phyloP scores from a whole-genome alignment of 352 stramenopile genomes.

The Pythium plurisporium region DNA sequence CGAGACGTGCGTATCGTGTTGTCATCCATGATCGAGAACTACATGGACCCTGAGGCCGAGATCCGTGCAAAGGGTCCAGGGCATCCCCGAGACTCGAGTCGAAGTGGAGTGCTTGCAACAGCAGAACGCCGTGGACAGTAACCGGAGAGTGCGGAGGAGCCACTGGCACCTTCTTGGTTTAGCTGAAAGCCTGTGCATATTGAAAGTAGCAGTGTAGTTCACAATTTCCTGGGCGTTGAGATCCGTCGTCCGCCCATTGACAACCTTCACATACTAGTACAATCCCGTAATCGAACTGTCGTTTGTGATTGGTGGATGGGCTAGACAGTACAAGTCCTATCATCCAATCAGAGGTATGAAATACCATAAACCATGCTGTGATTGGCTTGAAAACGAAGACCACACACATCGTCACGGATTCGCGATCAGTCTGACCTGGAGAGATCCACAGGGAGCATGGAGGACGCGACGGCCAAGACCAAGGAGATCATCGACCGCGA shows the following conservation, averaged over 20 bases:
- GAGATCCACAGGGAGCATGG: conserved; percentile 28
- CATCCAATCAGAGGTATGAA: background rate
- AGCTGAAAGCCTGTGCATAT: too few relatives aligned
- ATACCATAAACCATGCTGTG: too few relatives aligned
- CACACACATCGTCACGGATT: background rate
- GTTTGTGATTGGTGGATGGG: background rate
- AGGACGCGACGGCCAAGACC: conserved; percentile 42
- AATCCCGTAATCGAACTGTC: too few relatives aligned
- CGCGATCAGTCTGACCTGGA: background rate
- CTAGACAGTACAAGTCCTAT: background rate
- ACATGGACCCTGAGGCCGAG: conserved; percentile 15
- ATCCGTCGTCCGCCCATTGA: too few relatives aligned
- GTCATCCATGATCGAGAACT: conserved; percentile 44
- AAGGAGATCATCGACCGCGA: conserved; percentile 63
- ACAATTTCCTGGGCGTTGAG: too few relatives aligned
- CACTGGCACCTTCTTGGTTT: too few relatives aligned
- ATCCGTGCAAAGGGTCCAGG: conserved; percentile 8
- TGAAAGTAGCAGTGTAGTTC: too few relatives aligned
- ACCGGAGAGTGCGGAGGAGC: too few relatives aligned
- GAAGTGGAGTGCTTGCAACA: background rate
- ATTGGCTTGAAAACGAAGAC: background rate
- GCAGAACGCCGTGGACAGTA: background rate
- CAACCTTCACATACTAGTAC: background rate
- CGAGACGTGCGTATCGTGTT: conserved; percentile 40
- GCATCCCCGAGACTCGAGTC: background rate